Evolutionary conservation across 2,329 filamentous ascomycete genomes (phyloP).

Genomic region (Huntiella decipiens): DNA sequence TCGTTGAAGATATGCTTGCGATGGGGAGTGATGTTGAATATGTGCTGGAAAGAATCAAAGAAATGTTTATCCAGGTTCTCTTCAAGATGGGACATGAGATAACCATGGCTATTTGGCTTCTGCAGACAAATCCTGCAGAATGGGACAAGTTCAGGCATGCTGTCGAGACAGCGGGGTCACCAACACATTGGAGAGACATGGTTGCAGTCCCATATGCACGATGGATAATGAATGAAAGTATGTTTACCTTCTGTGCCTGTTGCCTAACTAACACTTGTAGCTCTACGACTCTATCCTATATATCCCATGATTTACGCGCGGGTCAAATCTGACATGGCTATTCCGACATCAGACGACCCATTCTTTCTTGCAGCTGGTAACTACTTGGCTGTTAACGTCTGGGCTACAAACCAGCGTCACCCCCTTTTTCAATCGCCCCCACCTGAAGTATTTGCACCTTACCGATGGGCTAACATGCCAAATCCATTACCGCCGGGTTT

Average conservation of each 20-base stretch:
- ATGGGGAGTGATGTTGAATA: too few relatives aligned
- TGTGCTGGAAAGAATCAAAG: too few relatives aligned
- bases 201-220: slow-evolving; percentile 39
- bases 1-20: too few relatives aligned
- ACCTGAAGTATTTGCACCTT: slow-evolving; percentile 4
- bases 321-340: too few relatives aligned
- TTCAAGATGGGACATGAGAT: too few relatives aligned
- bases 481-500: neutral
- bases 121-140: neutral
- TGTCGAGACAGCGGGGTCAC: neutral
- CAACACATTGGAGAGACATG: slow-evolving; percentile 32
- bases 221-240: slow-evolving; percentile 32
- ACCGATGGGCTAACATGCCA: slow-evolving; percentile 3
- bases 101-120: neutral
- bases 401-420: too few relatives aligned
- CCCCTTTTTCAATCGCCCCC: neutral
- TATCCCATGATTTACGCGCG: too few relatives aligned
- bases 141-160: neutral
- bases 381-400: too few relatives aligned
- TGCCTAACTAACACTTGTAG: neutral
- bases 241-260: slow-evolving; percentile 2
- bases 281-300: slow-evolving; percentile 52
- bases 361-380: too few relatives aligned
- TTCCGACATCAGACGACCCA: too few relatives aligned
- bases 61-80: too few relatives aligned